Base-by-base conservation (phyloP, 2,329 filamentous ascomycete species). In the Tolypocladium amazonense region DNA sequence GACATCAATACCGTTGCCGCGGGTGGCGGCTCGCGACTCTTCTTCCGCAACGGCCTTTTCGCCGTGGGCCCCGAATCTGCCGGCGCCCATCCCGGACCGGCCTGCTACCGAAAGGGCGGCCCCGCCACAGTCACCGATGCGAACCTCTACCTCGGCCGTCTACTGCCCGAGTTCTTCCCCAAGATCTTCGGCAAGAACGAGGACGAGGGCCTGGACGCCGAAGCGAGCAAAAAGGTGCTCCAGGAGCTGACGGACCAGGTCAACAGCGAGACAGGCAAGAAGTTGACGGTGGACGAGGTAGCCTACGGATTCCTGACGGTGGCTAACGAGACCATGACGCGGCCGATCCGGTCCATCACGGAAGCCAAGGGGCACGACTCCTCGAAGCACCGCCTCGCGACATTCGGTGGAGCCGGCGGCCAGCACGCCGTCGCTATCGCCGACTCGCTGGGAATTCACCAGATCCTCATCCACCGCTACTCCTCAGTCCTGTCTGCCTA, bases 1-100 rank as follows among this genome's bases (percentile, higher is more conserved):
- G 89, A 92, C 65, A 92, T 93, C 69, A 90, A 90, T 69, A 93
- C 89, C 1, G 88, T 92, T 5, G 88, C 88, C 35, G 88, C 88
- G 6, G 88, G 88, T 25, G 88, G 88, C 62, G 87, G 87, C 23
- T 88, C 84, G 1, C 78, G 85, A 15, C 75, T 92, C 0, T 87
- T 86, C 67, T 90, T 85, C 79, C 82, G 81, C 61, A 90, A 90
- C 61, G 88, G 88, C 0, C 76, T 91, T 1, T 89, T 91, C 63
- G 83, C 86, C 1, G 88, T 90, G 6, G 88, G 88, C 0, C 88
- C 88, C 0, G 87, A 90, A 66, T 88, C 85, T 35, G 86, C 87
- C 1, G 82, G 83, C 41, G 87, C 88, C 9, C 84, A 89, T 66
- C 88, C 88, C 2, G 88, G 88, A 0, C 87, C 88, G 3, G 86